Percentiles rank a stretch among this genome's conserved stretches.
phyloP scores from a whole-genome alignment of 2,329 filamentous ascomycete genomes.

The Huntiella moniliformis region DNA sequence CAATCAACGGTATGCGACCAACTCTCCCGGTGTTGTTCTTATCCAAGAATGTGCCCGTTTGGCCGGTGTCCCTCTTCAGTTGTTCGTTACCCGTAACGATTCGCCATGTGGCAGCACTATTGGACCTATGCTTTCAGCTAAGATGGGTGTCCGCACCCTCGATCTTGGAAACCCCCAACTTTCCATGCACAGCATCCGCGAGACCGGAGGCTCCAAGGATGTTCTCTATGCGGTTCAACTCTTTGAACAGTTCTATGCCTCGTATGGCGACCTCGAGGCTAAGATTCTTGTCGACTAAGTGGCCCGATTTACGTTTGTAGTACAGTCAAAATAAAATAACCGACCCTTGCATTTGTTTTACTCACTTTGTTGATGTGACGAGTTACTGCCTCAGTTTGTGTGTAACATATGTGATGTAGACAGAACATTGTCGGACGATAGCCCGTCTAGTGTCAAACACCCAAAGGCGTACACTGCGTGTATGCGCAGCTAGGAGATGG shows the following conservation, averaged over 20 bases:
- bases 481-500: too few relatives aligned
- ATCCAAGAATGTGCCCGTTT: slow-evolving; percentile 67
- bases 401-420: too few relatives aligned
- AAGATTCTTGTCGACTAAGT: slow-evolving; percentile 64
- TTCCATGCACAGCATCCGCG: slow-evolving; percentile 92
- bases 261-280: slow-evolving; percentile 64
- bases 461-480: too few relatives aligned
- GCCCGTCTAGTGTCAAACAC: too few relatives aligned
- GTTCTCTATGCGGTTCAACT: slow-evolving; percentile 70
- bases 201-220: slow-evolving; percentile 77
- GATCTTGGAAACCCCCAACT: slow-evolving; percentile 89
- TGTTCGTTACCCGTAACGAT: slow-evolving; percentile 94
- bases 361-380: too few relatives aligned
- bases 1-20: slow-evolving; percentile 91
- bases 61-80: slow-evolving; percentile 66
- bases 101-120: slow-evolving; percentile 91
- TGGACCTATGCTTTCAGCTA: slow-evolving; percentile 84
- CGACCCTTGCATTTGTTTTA: too few relatives aligned
- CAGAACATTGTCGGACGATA: too few relatives aligned
- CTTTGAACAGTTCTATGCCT: slow-evolving; percentile 72
- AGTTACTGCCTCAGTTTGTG: too few relatives aligned
- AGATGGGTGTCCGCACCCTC: slow-evolving; percentile 69
- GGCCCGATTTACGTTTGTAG: too few relatives aligned
- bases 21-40: slow-evolving; percentile 84
- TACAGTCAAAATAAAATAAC: too few relatives aligned